Base-by-base conservation (phyloP, 495 filamentous ascomycete genomes). In the Pseudevernia furfuracea region DNA sequence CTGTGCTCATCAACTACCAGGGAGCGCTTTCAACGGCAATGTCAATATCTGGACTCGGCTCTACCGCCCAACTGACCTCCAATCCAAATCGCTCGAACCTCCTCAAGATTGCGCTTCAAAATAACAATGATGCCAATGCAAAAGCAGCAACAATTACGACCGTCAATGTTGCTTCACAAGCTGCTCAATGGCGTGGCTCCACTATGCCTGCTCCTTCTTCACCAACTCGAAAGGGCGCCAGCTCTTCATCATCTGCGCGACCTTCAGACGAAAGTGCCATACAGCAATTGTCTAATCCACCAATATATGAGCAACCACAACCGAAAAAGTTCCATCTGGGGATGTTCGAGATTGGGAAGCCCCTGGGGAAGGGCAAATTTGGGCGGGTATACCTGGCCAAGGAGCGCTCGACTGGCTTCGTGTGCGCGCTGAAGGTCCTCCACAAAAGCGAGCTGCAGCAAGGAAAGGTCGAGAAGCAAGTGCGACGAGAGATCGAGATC, bases 311-410 rank as follows among this genome's bases (percentile, higher is more conserved):
- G 59, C 84, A 90, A 71, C 76, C 85, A 58, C 65, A 79, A 55
- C 84, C 86, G 4, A 93, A 89, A 69, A 82, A 91, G 60, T 90
- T 94, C 73, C 91, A 97, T 68, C 86, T 98, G 3, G 92, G 93
- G 73, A 97, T 98, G 94, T 98, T 98, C 71, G 94, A 98, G 71
- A 97, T 98, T 69, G 94, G 94, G 14, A 89, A 92, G 57, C 95
- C 94, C 4, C 79, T 98, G 8, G 94, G 94, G 12, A 98, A 97
- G 74, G 94, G 94, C 61, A 98, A 98, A 75, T 98, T 97, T 71
- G 94, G 94, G 7, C 84, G 95, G 55, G 94, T 98, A 1, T 98
- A 98, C 73, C 84, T 98, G 4, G 94, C 93, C 53, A 90, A 92
- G 64, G 94, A 98, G 74, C 84, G 91, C 37, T 87, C 83, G 53